Conservation (phyloP, 805 yeast species). For the Candida sithepensis region DNA sequence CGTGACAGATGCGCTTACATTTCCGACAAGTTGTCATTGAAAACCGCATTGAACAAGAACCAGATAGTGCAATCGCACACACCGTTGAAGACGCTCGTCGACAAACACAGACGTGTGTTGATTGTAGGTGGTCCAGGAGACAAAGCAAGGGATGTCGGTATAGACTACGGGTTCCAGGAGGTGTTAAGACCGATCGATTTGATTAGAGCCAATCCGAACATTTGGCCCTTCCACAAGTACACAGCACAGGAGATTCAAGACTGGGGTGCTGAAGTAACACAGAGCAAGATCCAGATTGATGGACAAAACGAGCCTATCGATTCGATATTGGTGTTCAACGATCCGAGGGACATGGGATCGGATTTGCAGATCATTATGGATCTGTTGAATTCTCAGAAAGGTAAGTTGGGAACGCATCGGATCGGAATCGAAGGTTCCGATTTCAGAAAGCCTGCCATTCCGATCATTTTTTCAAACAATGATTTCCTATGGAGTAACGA, state of each 20-base stretch:
- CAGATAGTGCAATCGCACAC: conserved; percentile 88
- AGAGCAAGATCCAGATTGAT: conserved; percentile 7
- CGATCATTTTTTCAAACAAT: conserved; percentile 75
- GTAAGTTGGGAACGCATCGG: conserved; percentile 61
- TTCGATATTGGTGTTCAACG: conserved; percentile 79
- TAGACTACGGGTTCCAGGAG: conserved; percentile 70
- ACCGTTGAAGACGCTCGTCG: conserved; percentile 63
- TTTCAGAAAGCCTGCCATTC: conserved; percentile 49
- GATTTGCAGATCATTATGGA: conserved; percentile 79
- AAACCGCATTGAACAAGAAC: conserved; percentile 42
- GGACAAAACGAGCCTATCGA: conserved; percentile 47
- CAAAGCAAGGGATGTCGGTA: conserved; percentile 72
- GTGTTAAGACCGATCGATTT: conserved; percentile 74
- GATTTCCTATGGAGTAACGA: conserved; percentile 89
- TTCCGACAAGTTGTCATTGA: conserved; percentile 38
- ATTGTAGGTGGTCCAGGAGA: conserved; percentile 83
- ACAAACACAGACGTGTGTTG: conserved; percentile 56
- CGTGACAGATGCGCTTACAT: conserved; percentile 52
- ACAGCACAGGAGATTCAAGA: conserved; percentile 40
- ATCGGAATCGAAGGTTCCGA: conserved; percentile 6
- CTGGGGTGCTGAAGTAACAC: conserved; percentile 34
- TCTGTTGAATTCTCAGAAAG: conserved; percentile 58
- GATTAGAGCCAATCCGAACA: conserved; percentile 49
- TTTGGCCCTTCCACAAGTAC: conserved; percentile 69
- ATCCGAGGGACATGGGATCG: conserved; percentile 84